Evolutionary conservation across 371 early-diverging fungal genomes (phyloP).

Genomic region (Massospora cicadina): DNA sequence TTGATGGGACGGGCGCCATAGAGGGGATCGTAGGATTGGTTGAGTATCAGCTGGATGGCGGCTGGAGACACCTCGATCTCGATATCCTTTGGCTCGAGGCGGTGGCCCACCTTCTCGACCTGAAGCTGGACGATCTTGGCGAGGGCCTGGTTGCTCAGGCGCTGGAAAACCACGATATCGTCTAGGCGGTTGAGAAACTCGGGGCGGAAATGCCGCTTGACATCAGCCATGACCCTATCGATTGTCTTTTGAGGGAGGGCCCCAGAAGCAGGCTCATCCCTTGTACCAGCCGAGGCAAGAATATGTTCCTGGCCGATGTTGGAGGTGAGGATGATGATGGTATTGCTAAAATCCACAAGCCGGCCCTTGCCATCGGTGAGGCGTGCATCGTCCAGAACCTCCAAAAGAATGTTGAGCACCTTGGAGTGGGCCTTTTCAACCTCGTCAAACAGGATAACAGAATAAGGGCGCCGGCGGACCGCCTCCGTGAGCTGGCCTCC

Average conservation of each 20-base stretch:
- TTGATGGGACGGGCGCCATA: conserved; percentile 65
- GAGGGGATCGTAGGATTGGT: conserved; percentile 61
- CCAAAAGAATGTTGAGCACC: conserved; percentile 55
- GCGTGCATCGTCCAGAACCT: conserved; percentile 82
- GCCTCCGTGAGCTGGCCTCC: conserved; percentile 86
- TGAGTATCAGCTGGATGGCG: conserved; percentile 59
- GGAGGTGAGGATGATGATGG: conserved; percentile 82
- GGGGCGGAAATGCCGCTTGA: conserved; percentile 65
- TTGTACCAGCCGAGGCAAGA: conserved; percentile 23
- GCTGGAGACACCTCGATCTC: conserved; percentile 39
- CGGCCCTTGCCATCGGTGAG: conserved; percentile 75
- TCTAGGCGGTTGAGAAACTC: conserved; percentile 87
- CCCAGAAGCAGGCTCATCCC: conserved; percentile 25
- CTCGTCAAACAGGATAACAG: conserved; percentile 84
- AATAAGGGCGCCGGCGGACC: conserved; percentile 70
- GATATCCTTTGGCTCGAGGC: conserved; percentile 57
- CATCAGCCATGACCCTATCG: conserved; percentile 55
- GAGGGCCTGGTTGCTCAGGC: conserved; percentile 23
- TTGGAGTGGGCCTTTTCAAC: conserved; percentile 75
- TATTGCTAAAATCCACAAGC: conserved; percentile 78
- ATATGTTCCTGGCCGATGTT: conserved; percentile 61
- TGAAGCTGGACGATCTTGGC: conserved; percentile 64
- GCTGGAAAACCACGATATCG: conserved; percentile 43
- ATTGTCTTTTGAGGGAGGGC: conserved; percentile 28
- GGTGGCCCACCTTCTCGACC: conserved; percentile 48